Evolutionary conservation across 1,284 basidiomycete species (phyloP).

Genomic region (Ganoderma resinaceum): DNA sequence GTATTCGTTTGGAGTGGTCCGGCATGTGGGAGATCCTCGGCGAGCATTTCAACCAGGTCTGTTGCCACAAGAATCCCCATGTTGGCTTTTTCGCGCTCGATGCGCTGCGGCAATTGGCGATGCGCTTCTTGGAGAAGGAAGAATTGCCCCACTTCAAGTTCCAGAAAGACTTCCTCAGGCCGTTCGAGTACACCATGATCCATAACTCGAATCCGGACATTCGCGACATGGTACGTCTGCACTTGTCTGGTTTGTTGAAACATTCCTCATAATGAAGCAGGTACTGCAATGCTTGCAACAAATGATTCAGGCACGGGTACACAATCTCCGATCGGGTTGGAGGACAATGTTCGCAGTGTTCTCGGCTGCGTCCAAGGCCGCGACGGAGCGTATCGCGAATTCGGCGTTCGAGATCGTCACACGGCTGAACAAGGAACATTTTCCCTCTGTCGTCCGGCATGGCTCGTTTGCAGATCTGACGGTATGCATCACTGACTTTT

Average conservation of each 20-base stretch:
- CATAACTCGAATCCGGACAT: constrained; percentile 96
- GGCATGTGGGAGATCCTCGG: constrained; percentile 98
- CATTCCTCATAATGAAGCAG: constrained; percentile 46
- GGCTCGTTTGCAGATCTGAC: constrained; percentile 97
- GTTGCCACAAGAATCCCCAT: constrained; percentile 97
- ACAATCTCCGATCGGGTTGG: constrained; percentile 99
- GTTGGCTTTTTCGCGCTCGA: constrained; percentile 98
- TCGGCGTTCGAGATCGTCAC: constrained; percentile 98
- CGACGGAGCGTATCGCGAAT: constrained; percentile 92
- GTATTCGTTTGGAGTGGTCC: constrained; percentile 99
- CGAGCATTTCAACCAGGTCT: constrained; percentile 99
- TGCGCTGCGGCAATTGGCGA: constrained; percentile 96
- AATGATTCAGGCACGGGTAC: constrained; percentile 96
- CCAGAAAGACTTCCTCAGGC: constrained; percentile 98
- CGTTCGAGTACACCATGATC: constrained; percentile 98
- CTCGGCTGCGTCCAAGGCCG: constrained; percentile 93
- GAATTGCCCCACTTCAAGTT: constrained; percentile 99
- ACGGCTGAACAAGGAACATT: constrained; percentile 90
- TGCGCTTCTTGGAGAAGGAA: constrained; percentile 99
- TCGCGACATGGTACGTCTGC: constrained; percentile 86
- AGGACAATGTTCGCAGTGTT: constrained; percentile 99
- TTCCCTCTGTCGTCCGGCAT: constrained; percentile 88
- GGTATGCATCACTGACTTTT: constrained; percentile 98
- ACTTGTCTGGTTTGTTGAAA: constrained; percentile 1
- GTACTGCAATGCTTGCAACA: constrained; percentile 98